Evolutionary conservation across 345 rosid genomes (phyloP), one percentile per base, ranked within the genome.

Genomic region (Noccaea bulbosa): DNA sequence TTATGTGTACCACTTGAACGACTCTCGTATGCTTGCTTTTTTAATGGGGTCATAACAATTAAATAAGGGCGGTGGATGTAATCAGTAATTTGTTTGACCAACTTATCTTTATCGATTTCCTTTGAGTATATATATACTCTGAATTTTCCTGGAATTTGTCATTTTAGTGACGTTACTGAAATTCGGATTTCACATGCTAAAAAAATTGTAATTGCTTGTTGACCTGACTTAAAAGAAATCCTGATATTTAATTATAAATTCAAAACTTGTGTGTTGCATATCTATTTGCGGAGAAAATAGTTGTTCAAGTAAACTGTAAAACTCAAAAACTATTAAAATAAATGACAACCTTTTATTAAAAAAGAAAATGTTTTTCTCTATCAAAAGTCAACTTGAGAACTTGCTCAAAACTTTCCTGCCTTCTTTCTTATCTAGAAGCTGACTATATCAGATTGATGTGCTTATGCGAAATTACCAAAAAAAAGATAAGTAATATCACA

Each of bases 71-170:
- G 64, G 64, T 22, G 48, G 35, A 59, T 22, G 33, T 20, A 20
- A 11, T 7, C 3, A 4, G 17, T 3, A 40, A 12, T 11, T 38
- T 22, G 11, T 37, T 59, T 59, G 48, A 40, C 48, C 11, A 16
- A 17, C 34, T 39, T 6, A 59, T 59, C 48, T 59, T 59, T 59
- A 58, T 59, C 4, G 17, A 40, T 58, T 58, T 58, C 1, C 47
- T 11, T 11, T 5, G 5, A 37, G 32, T 57, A 14, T 38, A 34
- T 57, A 14, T 38, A 34, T 24, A 39, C 30, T 38, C 33, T 58
- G 63, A 57, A 12, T 59, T 59, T 40, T 40, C 48, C 35, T 59
- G 48, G 64, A 59, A 59, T 22, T 39, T 57, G 46, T 38, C 16
- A 37, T 41, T 40, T 2, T 37, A 37, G 30, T 37, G 62, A 22